Evolutionary conservation across 352 stramenopile species (phyloP), one percentile per base, ranked within the genome.

Genomic region (Globisporangium nunn): DNA sequence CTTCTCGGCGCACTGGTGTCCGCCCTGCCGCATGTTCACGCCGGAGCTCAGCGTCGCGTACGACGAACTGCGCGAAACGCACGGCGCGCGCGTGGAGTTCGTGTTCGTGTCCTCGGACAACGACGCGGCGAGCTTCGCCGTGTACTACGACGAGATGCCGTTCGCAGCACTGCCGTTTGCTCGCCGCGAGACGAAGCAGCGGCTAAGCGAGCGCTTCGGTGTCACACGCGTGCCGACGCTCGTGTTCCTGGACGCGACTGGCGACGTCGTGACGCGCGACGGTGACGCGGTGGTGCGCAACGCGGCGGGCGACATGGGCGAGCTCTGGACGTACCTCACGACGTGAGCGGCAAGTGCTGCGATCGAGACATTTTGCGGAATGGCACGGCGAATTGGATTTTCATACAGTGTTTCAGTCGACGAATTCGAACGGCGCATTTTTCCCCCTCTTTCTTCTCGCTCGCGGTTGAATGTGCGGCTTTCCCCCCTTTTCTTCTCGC

Each of bases 1-100:
- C 63, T 96, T 96, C 78, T 87, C 71, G 14, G 85, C 84, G 5
- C 72, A 92, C 65, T 96, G 86, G 85, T 93, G 83, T 58, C 64
- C 59, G 18, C 85, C 87, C 4, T 96, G 87, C 68, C 72, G 74
- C 33, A 37, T 52, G 5, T 96, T 97, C 60, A 96, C 85, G 41
- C 85, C 87, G 0, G 68, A 91, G 54, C 71, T 94, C 7, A 69
- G 52, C 35, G 62, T 70, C 33, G 54, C 72, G n/a, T 94, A 94
- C 65, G 67, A 85, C 29, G 68, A 85, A 41, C 33, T 87, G 11
- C 53, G 72, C 6, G 67, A 76, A 18, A 61, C 69, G 11, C 56
- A 72, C 50, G 61, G 74, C 37, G 66, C 78, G 37, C 39, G 29
- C 1, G 58, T 93, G 15, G 74, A 94, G 56, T 63, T 91, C 55